phyloP scores from a whole-genome alignment of 345 rosid genomes.

The Pugionium cornutum region DNA sequence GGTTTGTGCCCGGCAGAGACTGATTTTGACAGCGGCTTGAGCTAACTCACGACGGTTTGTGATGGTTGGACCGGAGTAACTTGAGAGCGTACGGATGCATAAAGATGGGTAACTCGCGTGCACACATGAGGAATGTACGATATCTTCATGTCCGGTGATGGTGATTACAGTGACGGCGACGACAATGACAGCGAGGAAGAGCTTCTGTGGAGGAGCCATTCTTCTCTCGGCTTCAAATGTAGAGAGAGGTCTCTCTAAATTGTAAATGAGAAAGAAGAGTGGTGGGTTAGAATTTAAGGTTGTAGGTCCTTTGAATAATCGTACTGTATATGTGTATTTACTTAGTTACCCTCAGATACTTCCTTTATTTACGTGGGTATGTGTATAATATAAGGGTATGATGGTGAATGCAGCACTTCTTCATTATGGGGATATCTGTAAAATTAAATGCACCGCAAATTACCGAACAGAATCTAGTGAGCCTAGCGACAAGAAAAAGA shows the following conservation, averaged over 20 bases:
- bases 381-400: constrained; percentile 14
- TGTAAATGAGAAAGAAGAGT: constrained; percentile 17
- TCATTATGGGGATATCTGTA: constrained; percentile 21
- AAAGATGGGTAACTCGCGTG: constrained; percentile 77
- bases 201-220: constrained; percentile 27
- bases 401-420: constrained; percentile 15
- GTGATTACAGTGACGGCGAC: constrained; percentile 24
- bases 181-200: constrained; percentile 30
- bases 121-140: constrained; percentile 61
- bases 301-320: constrained; percentile 26
- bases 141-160: constrained; percentile 41
- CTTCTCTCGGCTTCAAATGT: not conserved
- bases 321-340: not conserved
- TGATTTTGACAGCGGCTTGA: constrained; percentile 67
- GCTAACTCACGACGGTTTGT: constrained; percentile 67
- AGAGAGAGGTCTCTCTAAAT: not conserved
- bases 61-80: constrained; percentile 65
- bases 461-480: constrained; percentile 20
- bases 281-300: constrained; percentile 40
- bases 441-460: constrained; percentile 41
- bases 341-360: constrained; percentile 33
- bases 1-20: constrained; percentile 50
- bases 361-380: not conserved
- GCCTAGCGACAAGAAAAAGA: constrained; percentile 18
- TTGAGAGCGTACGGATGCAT: constrained; percentile 69